Percentiles rank a stretch among this genome's conserved stretches.
Evolutionary conservation across 2,329 filamentous ascomycete species (phyloP).

Genomic region (Xylariaceae sp.): DNA sequence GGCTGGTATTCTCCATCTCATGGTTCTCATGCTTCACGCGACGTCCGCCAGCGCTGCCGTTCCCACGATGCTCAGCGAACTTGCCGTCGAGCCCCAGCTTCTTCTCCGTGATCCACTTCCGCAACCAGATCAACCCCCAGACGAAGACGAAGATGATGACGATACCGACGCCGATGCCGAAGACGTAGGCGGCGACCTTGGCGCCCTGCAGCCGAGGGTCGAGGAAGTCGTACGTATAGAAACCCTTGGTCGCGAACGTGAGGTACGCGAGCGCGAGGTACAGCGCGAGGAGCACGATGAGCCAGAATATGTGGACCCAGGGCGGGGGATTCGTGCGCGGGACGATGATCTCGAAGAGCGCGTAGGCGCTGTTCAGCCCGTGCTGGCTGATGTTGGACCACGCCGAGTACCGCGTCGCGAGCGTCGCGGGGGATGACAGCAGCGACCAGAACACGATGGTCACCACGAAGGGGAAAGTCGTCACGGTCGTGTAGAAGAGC

Average conservation of each 20-base stretch:
- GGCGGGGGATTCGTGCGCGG: conserved; percentile 57
- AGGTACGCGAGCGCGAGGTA: conserved; percentile 75
- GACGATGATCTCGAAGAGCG: conserved; percentile 70
- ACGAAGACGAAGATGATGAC: conserved; percentile 42
- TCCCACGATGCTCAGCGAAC: conserved; percentile 15
- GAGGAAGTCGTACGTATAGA: conserved; percentile 78
- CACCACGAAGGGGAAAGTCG: conserved; percentile 64
- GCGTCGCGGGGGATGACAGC: conserved; percentile 64
- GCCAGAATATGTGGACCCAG: conserved; percentile 62
- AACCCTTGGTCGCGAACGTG: conserved; percentile 63
- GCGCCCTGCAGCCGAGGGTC: conserved; percentile 51
- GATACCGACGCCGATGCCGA: conserved; percentile 45
- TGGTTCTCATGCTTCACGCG: neutral
- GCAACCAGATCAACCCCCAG: conserved; percentile 39
- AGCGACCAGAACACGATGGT: conserved; percentile 68
- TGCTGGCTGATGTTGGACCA: conserved; percentile 73
- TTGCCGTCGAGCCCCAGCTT: conserved; percentile 24
- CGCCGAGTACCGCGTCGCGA: conserved; percentile 44
- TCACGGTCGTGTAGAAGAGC: conserved; percentile 60
- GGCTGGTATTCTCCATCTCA: neutral
- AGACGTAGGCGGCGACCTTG: conserved; percentile 58
- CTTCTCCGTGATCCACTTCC: conserved; percentile 35
- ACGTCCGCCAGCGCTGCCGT: conserved; percentile 3
- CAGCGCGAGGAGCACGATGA: conserved; percentile 65
- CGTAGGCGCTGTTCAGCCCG: conserved; percentile 68